A percentile compares a stretch with the other conserved stretches of the same genome.
phyloP scores from a whole-genome alignment of 1,284 basidiomycete species.

The Ceratobasidium sp. region DNA sequence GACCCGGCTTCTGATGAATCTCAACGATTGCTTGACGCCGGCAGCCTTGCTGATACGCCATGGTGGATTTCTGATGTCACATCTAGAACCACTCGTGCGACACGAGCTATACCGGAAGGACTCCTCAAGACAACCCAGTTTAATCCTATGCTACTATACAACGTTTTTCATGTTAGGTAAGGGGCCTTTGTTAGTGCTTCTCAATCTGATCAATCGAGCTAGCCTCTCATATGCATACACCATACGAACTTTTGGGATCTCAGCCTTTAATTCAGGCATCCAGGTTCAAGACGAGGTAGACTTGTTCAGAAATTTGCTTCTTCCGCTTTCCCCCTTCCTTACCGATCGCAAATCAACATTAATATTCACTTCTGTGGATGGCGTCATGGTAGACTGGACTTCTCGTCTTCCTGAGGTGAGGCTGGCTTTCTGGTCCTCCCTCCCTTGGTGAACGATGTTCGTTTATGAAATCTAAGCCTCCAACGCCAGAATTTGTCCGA shows the following conservation, averaged over 20 bases:
- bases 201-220: neutral
- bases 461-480: neutral
- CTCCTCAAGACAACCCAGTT: slow-evolving; percentile 52
- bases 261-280: slow-evolving; percentile 56
- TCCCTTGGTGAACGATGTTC: neutral
- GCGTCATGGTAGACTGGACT: slow-evolving; percentile 53
- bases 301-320: slow-evolving; percentile 59
- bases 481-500: neutral
- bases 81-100: slow-evolving; percentile 53
- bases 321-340: slow-evolving; percentile 67
- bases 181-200: slow-evolving; percentile 46
- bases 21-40: slow-evolving; percentile 64
- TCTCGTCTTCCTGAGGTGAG: slow-evolving; percentile 13
- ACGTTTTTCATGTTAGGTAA: slow-evolving; percentile 69
- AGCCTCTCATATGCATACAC: slow-evolving; percentile 72
- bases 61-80: slow-evolving; percentile 45
- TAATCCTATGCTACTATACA: slow-evolving; percentile 63
- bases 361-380: slow-evolving; percentile 58
- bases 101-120: slow-evolving; percentile 59
- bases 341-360: slow-evolving; percentile 61
- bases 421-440: neutral
- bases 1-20: slow-evolving; percentile 66
- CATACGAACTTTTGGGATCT: slow-evolving; percentile 64
- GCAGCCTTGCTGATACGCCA: slow-evolving; percentile 57
- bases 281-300: slow-evolving; percentile 50